Percentiles rank a stretch among this genome's conserved stretches.
phyloP scores from a whole-genome alignment of 305 asterid species.

The Fraxinus angustifolia region DNA sequence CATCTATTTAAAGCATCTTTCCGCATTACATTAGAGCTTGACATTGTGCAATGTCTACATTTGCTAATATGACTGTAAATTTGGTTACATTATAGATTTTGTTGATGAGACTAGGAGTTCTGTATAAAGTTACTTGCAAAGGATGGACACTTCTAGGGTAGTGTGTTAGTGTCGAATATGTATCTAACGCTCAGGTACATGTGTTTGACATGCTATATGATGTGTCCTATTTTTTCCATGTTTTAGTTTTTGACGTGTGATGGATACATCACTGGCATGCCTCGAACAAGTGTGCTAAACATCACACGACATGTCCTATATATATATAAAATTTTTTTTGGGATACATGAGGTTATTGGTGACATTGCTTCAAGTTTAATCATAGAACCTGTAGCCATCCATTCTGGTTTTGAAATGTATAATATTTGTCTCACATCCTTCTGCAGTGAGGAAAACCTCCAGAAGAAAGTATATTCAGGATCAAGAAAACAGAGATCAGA shows the following conservation, averaged over 20 bases:
- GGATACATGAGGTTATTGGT: background rate
- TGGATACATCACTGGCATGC: background rate
- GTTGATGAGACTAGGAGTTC: background rate
- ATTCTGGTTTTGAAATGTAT: background rate
- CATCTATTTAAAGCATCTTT: background rate
- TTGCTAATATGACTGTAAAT: background rate
- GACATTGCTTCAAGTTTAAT: conserved; percentile 15
- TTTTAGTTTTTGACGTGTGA: background rate
- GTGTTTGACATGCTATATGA: background rate
- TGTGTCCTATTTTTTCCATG: background rate
- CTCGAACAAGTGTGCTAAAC: background rate
- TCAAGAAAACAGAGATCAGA: conserved; percentile 13
- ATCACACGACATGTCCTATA: background rate
- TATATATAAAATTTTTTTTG: too few relatives aligned
- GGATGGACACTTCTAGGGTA: background rate
- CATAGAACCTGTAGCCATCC: background rate
- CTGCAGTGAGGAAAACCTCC: conserved; percentile 24
- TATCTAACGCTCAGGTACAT: background rate
- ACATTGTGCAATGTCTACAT: background rate
- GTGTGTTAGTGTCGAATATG: background rate
- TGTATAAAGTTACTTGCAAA: background rate
- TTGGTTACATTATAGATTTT: background rate
- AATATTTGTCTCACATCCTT: conserved; percentile 15
- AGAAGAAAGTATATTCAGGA: background rate
- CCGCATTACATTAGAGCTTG: background rate